These are phyloP conservation scores for Blastobotrys arbuscula DNA, from an alignment of 1,139 yeast genomes.

Conservation along the genomic window DNA sequence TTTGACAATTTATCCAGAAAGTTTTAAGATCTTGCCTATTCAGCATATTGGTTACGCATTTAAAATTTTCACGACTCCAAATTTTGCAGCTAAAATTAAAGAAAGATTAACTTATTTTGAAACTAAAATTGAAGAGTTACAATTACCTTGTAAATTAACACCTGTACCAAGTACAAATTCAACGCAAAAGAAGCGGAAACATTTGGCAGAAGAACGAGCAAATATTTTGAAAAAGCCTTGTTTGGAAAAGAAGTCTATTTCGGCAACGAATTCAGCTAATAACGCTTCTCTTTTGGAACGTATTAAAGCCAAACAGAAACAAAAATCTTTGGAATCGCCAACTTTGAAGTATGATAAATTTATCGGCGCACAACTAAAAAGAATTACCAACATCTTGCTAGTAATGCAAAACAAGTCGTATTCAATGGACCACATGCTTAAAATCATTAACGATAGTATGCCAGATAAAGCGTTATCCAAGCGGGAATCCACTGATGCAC, in stretches of 20 bases:
- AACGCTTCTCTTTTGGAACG: conserved; percentile 27
- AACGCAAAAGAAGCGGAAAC: background rate
- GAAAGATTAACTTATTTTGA: background rate
- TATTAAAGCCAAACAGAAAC: conserved; percentile 30
- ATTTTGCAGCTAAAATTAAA: background rate
- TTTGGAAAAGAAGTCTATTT: background rate
- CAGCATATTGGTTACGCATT: conserved; percentile 10
- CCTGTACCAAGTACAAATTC: conserved; percentile 7
- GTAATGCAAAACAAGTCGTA: conserved; percentile 15
- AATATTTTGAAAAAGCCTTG: conserved; percentile 4
- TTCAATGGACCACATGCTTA: conserved; percentile 13
- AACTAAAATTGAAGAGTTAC: background rate
- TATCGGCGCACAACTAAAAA: conserved; percentile 26
- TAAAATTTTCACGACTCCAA: background rate
- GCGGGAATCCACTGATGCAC: conserved; percentile 10
- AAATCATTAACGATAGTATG: conserved; percentile 12
- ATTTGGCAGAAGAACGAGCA: conserved; percentile 1
- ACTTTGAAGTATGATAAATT: conserved; percentile 18
- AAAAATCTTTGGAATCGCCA: background rate
- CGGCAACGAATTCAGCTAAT: background rate
- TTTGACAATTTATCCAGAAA: conserved; percentile 26
- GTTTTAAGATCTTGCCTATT: conserved; percentile 11
- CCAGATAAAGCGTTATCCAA: conserved; percentile 3
- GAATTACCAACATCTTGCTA: conserved; percentile 19
- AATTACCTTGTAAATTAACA: background rate